Base-by-base conservation (phyloP, 768 basidiomycete species). In the Epithele typhae region DNA sequence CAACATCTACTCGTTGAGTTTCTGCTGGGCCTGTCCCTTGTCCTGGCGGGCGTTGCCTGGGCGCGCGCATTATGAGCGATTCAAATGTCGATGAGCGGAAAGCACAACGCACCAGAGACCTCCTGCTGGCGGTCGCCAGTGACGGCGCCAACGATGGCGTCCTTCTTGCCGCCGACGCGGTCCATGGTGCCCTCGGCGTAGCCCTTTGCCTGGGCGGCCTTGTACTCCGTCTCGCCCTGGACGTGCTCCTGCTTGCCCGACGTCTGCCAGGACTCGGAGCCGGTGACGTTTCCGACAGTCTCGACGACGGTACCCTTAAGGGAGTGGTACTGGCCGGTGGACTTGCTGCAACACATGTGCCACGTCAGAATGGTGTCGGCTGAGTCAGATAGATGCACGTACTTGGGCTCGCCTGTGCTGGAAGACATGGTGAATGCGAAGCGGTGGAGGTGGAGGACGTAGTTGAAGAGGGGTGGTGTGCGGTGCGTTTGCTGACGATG, bases 41-140 rank as follows among this genome's bases (percentile, higher is more conserved):
- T 57, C 49, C 5, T 57, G 49, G 14, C 50, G 56, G 7, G 52
- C 11, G 27, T 57, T 54, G 19, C 56, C 56, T 56, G 39, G 15
- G 34, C 19, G 9, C 17, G 5, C 8, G 8, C 4, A 1, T 4
- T 10, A 37, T 48, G 21, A 47, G 38, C 32, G 19, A 35, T 14
- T 5, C 14, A 12, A 15, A n/a, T 9, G 22, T 8, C 25, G 3
- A 19, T 10, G 17, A 12, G 35, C 11, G 34, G 1, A 12, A 3
- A 21, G 17, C 7, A n/a, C 17, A 8, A 55, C 68, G 43, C 47
- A 78, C 81, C 80, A n/a, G 67, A 14, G 10, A 52, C 48, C 61
- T 83, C 70, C 60, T 79, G 75, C 15, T 60, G 30, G 53, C 72
- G 68, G 60, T 82, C 81, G 18, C 78, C 81, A n/a, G 65, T 71